These are phyloP conservation scores for Ceratocystis alfenasii DNA, from an alignment of 2,329 filamentous ascomycete species.

Conservation along the genomic window DNA sequence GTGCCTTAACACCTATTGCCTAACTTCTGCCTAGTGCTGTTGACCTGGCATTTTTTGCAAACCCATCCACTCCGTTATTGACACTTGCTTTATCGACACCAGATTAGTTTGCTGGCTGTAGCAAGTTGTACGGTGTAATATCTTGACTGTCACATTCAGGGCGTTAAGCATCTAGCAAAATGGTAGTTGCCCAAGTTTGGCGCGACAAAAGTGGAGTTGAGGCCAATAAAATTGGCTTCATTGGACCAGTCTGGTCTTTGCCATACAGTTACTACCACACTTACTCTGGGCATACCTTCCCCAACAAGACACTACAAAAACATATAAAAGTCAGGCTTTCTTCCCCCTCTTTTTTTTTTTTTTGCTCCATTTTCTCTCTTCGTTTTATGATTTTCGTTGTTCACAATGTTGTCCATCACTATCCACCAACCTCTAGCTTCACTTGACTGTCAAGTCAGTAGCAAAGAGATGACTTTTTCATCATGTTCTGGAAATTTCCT, in stretches of 20 bases:
- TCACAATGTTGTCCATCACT: not conserved
- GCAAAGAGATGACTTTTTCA: too few relatives aligned
- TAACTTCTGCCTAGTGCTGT: too few relatives aligned
- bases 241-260: not conserved
- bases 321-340: slow-evolving; percentile 1
- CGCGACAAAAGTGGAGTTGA: not conserved
- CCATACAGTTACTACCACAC: not conserved
- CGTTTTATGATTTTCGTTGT: not conserved
- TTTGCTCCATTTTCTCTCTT: not conserved
- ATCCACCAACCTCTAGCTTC: not conserved
- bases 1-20: too few relatives aligned
- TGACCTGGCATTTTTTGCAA: too few relatives aligned
- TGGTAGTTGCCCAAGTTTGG: not conserved
- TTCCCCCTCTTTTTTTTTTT: not conserved
- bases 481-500: not conserved
- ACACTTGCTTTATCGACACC: too few relatives aligned
- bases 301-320: not conserved
- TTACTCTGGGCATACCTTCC: not conserved
- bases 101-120: not conserved
- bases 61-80: too few relatives aligned
- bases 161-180: not conserved
- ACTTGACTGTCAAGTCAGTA: too few relatives aligned
- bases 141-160: not conserved
- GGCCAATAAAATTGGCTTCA: not conserved
- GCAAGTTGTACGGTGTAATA: not conserved